Evolutionary conservation across 169 alveolate genomes (phyloP).

Genomic region (Cryptosporidium ubiquitum): DNA sequence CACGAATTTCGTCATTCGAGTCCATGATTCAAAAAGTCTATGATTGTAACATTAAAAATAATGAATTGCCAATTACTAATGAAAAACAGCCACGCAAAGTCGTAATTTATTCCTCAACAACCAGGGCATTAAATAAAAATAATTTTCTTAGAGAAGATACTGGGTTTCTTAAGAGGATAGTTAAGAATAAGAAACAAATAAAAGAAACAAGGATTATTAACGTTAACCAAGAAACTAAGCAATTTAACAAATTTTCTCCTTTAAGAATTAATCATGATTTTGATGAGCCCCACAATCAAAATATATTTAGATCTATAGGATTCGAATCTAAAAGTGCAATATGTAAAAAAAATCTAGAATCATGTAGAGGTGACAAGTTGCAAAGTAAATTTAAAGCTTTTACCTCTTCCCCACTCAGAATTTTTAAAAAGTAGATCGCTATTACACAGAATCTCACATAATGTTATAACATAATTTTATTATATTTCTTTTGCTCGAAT

Average conservation of each 20-base stretch:
- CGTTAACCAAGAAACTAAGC: background rate
- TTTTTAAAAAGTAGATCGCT: constrained; percentile 26
- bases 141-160: background rate
- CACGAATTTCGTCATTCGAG: constrained; percentile 52
- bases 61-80: background rate
- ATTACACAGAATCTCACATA: background rate
- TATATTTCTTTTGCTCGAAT: background rate
- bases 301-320: background rate
- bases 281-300: background rate
- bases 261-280: background rate
- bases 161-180: background rate
- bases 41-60: background rate
- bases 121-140: background rate
- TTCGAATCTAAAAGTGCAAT: background rate
- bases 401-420: constrained; percentile 26
- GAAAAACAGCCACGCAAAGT: constrained; percentile 19
- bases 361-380: background rate
- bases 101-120: constrained; percentile 24
- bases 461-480: background rate
- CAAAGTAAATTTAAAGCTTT: background rate
- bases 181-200: background rate
- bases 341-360: constrained; percentile 2
- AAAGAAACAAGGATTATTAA: constrained; percentile 46
- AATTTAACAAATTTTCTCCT: constrained; percentile 8
- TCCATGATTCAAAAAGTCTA: constrained; percentile 18